Conservation (phyloP, 345 rosid genomes). For the Mercurialis annua region DNA sequence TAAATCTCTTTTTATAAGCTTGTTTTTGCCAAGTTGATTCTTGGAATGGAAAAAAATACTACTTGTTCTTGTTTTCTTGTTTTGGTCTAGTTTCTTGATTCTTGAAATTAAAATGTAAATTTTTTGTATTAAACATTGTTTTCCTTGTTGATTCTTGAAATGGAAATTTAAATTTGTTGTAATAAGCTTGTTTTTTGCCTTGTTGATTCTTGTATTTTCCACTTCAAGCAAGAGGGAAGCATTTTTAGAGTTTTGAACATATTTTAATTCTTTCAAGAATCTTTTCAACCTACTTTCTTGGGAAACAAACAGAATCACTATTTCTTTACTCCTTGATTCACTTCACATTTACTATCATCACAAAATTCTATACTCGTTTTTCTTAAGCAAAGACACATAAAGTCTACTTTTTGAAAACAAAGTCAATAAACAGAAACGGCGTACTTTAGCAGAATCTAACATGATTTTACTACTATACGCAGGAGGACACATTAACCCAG, state of each 20-base stretch:
- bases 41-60: no score
- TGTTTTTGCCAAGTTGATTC: no score
- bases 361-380: no score
- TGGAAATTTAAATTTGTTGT: neutral
- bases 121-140: neutral
- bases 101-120: neutral
- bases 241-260: no score
- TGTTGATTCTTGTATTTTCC: neutral
- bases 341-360: no score
- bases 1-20: neutral
- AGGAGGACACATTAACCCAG: slow-evolving; percentile 90
- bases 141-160: neutral
- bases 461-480: neutral
- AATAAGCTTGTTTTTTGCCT: neutral
- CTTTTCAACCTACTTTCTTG: neutral
- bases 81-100: neutral
- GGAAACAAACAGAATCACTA: neutral
- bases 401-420: neutral
- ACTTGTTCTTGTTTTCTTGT: neutral
- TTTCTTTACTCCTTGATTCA: no score
- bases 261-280: no score
- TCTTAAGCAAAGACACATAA: no score
- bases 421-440: neutral
- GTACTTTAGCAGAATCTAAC: neutral
- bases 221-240: no score